Evolutionary conservation across 2,329 filamentous ascomycete species (phyloP).

Genomic region (Alternaria viburni): DNA sequence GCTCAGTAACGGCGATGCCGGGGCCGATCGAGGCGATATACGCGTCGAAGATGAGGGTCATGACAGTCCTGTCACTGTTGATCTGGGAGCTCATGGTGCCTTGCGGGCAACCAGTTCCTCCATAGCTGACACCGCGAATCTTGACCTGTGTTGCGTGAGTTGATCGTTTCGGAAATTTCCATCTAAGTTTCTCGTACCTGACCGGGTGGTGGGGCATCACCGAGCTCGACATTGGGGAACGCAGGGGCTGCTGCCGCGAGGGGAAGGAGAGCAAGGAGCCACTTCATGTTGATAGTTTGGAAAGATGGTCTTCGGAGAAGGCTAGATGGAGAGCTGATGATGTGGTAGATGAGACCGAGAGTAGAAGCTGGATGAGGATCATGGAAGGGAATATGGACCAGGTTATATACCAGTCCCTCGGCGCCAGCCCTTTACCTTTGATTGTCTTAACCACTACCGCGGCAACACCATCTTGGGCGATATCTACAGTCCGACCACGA

Average conservation of each 20-base stretch:
- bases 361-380: constrained; percentile 41
- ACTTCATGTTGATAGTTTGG: constrained; percentile 46
- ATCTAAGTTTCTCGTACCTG: constrained; percentile 24
- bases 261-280: constrained; percentile 43
- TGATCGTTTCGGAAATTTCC: background rate
- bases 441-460: constrained; percentile 11
- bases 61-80: constrained; percentile 51
- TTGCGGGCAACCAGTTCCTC: constrained; percentile 57
- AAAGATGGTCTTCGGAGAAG: constrained; percentile 16
- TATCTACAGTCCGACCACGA: constrained; percentile 25
- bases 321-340: constrained; percentile 20
- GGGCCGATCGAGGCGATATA: constrained; percentile 60
- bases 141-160: constrained; percentile 43
- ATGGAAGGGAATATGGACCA: constrained; percentile 29
- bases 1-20: constrained; percentile 50
- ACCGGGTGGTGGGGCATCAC: constrained; percentile 39
- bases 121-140: constrained; percentile 54
- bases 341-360: constrained; percentile 27
- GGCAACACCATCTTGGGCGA: constrained; percentile 22
- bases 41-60: constrained; percentile 61
- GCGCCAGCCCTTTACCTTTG: constrained; percentile 15
- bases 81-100: constrained; percentile 53
- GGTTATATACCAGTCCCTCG: constrained; percentile 42
- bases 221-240: constrained; percentile 24
- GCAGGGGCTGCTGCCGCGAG: constrained; percentile 39